A percentile compares a stretch with the other conserved stretches of the same genome.
phyloP scores from a whole-genome alignment of 768 basidiomycete genomes.

The Megacollybia marginata region DNA sequence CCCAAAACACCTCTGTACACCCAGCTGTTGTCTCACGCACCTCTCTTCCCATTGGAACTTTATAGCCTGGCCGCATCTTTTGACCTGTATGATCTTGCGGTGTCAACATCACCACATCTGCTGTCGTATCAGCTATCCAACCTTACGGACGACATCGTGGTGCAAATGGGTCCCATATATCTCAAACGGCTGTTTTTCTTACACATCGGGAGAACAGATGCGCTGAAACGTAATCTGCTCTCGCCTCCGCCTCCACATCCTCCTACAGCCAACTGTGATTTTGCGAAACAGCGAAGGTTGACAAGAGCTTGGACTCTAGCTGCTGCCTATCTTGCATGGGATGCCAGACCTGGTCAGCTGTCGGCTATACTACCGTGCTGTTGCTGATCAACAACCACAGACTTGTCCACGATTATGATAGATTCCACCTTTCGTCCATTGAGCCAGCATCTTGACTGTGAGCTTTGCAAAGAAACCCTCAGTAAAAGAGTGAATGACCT shows the following conservation, averaged over 20 bases:
- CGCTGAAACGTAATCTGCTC: constrained; percentile 63
- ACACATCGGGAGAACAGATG: constrained; percentile 77
- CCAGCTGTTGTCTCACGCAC: constrained; percentile 60
- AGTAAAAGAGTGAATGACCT: constrained; percentile 61
- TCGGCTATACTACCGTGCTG: too few relatives aligned
- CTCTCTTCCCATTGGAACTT: constrained; percentile 59
- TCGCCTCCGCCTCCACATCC: constrained; percentile 71
- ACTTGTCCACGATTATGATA: constrained; percentile 66
- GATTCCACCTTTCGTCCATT: constrained; percentile 67
- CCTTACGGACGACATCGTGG: constrained; percentile 64
- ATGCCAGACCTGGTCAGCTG: constrained; percentile 64
- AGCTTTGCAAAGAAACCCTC: constrained; percentile 57
- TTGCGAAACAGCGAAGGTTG: constrained; percentile 69
- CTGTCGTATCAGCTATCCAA: constrained; percentile 62
- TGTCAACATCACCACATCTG: constrained; percentile 66
- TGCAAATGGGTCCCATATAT: constrained; percentile 67
- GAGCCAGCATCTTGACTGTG: constrained; percentile 61
- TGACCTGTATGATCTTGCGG: constrained; percentile 67
- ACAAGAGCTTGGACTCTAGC: constrained; percentile 80
- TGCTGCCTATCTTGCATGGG: constrained; percentile 79
- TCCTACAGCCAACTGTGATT: constrained; percentile 63
- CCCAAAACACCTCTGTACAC: constrained; percentile 49
- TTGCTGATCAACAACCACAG: constrained; percentile 24
- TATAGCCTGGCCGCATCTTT: constrained; percentile 65
- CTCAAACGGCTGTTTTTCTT: constrained; percentile 78